phyloP scores from a whole-genome alignment of 768 basidiomycete genomes.

The Pulveroboletus ravenelii region DNA sequence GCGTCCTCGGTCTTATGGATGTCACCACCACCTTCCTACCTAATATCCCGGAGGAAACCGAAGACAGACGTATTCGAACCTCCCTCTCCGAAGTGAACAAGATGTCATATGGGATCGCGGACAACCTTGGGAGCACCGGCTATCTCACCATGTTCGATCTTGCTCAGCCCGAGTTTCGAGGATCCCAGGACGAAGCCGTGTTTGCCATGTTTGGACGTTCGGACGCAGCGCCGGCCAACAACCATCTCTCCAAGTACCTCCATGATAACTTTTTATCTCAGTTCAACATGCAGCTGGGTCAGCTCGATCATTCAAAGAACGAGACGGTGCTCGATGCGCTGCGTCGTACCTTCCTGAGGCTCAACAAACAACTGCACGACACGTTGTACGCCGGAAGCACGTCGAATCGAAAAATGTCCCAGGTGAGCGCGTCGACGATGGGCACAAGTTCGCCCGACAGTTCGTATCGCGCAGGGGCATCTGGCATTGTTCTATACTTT shows the following conservation, averaged over 20 bases:
- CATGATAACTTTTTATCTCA: conserved; percentile 72
- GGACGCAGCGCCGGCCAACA: conserved; percentile 52
- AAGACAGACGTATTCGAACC: conserved; percentile 88
- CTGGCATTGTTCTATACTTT: conserved; percentile 85
- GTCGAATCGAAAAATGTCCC: conserved; percentile 66
- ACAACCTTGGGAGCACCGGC: conserved; percentile 77
- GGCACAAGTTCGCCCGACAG: conserved; percentile 36
- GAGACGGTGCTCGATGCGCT: conserved; percentile 73
- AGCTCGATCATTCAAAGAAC: conserved; percentile 30
- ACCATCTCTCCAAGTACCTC: conserved; percentile 74
- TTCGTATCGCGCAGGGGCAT: conserved; percentile 67
- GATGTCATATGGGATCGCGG: conserved; percentile 96
- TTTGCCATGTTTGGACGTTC: conserved; percentile 95
- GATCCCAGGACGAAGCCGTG: conserved; percentile 71
- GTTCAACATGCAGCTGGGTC: conserved; percentile 56
- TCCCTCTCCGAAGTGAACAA: conserved; percentile 83
- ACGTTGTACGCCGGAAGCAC: conserved; percentile 42
- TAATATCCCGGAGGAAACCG: conserved; percentile 78
- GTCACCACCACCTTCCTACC: conserved; percentile 62
- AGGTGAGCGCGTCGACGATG: conserved; percentile 46
- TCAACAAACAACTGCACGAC: conserved; percentile 81
- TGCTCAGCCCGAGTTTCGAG: conserved; percentile 81
- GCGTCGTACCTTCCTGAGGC: conserved; percentile 78
- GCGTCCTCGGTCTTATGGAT: conserved; percentile 96
- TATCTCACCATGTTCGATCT: conserved; percentile 88